A percentile compares a stretch with the other conserved stretches of the same genome.
These are phyloP conservation scores for Linnemannia hyalina DNA, from an alignment of 192 early-diverging fungal genomes.

Conservation along the genomic window DNA sequence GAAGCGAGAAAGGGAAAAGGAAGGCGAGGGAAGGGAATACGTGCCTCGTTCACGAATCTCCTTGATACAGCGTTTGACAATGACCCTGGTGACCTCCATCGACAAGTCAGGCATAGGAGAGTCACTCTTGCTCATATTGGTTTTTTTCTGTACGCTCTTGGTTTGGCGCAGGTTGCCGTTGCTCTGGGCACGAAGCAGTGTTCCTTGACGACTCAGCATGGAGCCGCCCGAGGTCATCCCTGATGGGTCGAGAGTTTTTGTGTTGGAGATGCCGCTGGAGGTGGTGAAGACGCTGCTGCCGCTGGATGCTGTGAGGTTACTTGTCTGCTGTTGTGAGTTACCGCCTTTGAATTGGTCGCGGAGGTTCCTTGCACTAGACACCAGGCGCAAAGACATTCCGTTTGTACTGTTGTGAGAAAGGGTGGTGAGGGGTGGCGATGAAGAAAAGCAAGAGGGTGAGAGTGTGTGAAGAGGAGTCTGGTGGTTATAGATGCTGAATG, in stretches of 20 bases:
- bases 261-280: slow-evolving; percentile 14
- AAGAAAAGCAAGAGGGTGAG: not conserved
- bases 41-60: slow-evolving; percentile 54
- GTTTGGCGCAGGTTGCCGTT: slow-evolving; percentile 30
- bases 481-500: slow-evolving; percentile 7
- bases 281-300: slow-evolving; percentile 35
- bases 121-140: slow-evolving; percentile 24
- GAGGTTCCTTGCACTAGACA: slow-evolving; percentile 47
- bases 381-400: slow-evolving; percentile 45
- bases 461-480: not conserved
- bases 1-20: not conserved
- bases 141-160: slow-evolving; percentile 43
- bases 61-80: slow-evolving; percentile 51
- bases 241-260: slow-evolving; percentile 19
- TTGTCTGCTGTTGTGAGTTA: not conserved
- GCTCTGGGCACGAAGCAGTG: slow-evolving; percentile 21
- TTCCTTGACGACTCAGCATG: slow-evolving; percentile 19
- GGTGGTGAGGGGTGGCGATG: not conserved
- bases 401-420: not conserved
- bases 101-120: slow-evolving; percentile 25
- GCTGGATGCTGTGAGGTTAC: slow-evolving; percentile 29
- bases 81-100: slow-evolving; percentile 46
- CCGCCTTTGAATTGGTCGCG: slow-evolving; percentile 53
- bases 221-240: slow-evolving; percentile 12
- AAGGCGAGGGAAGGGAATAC: not conserved